phyloP scores from a whole-genome alignment of 2,329 filamentous ascomycete genomes.

The Elsinoe australis region DNA sequence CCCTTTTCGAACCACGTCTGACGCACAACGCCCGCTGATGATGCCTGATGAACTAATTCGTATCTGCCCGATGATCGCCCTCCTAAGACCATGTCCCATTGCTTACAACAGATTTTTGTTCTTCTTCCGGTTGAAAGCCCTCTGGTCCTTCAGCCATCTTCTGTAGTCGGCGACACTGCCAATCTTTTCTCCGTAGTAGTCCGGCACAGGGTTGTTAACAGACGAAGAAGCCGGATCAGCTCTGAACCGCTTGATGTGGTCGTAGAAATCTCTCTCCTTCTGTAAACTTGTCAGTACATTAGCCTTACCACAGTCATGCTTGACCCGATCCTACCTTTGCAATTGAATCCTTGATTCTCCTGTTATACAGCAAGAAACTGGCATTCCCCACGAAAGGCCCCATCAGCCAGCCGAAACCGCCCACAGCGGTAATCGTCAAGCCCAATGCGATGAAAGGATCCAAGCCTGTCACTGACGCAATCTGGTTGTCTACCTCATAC shows the following conservation, averaged over 20 bases:
- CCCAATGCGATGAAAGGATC: conserved; percentile 84
- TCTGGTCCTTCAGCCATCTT: conserved; percentile 94
- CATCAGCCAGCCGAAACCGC: conserved; percentile 77
- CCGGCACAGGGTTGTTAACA: conserved; percentile 84
- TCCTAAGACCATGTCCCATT: too few relatives aligned
- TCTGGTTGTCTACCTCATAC: conserved; percentile 59
- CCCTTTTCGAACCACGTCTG: background rate
- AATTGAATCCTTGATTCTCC: conserved; percentile 64
- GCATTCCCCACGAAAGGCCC: conserved; percentile 76
- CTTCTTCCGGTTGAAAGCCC: conserved; percentile 87
- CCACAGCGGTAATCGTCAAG: conserved; percentile 66
- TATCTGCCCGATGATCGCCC: too few relatives aligned
- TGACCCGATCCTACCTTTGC: conserved; percentile 57
- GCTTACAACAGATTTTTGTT: conserved; percentile 56
- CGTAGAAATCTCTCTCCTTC: conserved; percentile 94
- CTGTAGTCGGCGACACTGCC: conserved; percentile 84
- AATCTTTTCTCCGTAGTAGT: conserved; percentile 99
- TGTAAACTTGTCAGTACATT: conserved; percentile 31
- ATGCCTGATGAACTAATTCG: too few relatives aligned
- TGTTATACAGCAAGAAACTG: conserved; percentile 69
- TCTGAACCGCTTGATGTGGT: conserved; percentile 80
- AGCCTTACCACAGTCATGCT: too few relatives aligned
- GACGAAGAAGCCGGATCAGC: conserved; percentile 87
- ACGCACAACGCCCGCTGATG: conserved; percentile 9
- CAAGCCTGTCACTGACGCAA: conserved; percentile 65